Percentiles rank a stretch among this genome's conserved stretches.
Evolutionary conservation across 306 rosid genomes (phyloP).

Genomic region (Ochetophila trinervis): DNA sequence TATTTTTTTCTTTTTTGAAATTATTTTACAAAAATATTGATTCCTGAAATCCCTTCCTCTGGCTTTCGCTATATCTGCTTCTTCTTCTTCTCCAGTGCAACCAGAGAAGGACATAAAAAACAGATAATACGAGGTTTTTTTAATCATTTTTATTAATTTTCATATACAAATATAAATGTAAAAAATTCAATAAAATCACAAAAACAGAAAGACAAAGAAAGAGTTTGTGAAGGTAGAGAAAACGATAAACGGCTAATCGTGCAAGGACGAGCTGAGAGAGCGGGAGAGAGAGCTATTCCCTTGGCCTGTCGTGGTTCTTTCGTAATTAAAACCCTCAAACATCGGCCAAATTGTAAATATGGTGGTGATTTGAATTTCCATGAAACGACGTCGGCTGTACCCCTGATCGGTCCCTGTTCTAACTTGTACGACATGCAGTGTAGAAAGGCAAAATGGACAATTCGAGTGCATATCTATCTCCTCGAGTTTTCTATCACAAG

Average conservation of each 20-base stretch:
- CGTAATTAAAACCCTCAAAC: too few species aligned
- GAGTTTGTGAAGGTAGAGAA: not conserved
- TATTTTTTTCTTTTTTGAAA: too few species aligned
- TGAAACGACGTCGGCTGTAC: too few species aligned
- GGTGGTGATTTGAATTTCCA: too few species aligned
- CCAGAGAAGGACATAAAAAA: constrained; percentile 3
- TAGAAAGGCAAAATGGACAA: too few species aligned
- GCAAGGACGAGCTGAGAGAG: not conserved
- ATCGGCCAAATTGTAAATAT: too few species aligned
- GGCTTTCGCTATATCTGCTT: not conserved
- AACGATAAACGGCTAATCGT: not conserved
- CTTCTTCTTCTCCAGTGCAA: not conserved
- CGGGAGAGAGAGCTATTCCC: not conserved
- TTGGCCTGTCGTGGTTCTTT: too few species aligned
- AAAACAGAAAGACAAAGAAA: not conserved
- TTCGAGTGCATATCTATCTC: too few species aligned
- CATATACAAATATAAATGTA: not conserved
- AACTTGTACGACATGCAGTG: too few species aligned
- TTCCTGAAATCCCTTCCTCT: not conserved
- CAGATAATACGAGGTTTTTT: not conserved
- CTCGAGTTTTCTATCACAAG: too few species aligned
- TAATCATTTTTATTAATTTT: not conserved
- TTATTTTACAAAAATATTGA: too few species aligned
- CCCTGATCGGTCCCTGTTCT: too few species aligned
- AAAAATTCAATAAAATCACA: not conserved